Percentiles rank a stretch among this genome's conserved stretches.
phyloP scores from a whole-genome alignment of 2,329 filamentous ascomycete genomes.

The Colletotrichum truncatum region DNA sequence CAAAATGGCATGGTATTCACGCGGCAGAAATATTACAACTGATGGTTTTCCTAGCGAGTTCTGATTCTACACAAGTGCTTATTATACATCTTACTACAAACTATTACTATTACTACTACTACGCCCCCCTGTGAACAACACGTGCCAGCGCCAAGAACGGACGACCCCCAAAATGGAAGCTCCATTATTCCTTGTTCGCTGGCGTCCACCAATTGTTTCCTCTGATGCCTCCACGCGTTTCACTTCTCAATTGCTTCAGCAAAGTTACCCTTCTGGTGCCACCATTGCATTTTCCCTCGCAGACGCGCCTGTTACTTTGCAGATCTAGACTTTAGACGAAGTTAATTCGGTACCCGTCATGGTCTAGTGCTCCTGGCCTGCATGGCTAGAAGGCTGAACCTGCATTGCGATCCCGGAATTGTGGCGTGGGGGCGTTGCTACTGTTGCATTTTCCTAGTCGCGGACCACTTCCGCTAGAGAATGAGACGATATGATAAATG shows the following conservation, averaged over 20 bases:
- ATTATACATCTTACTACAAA: too few relatives aligned
- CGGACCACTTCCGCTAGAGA: background rate
- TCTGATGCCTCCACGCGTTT: constrained; percentile 19
- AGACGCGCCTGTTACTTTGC: background rate
- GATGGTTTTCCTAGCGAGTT: background rate
- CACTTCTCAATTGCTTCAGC: background rate
- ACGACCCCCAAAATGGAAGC: constrained; percentile 17
- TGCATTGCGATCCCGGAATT: constrained; percentile 2
- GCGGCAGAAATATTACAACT: background rate
- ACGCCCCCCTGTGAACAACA: background rate
- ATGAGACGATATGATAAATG: constrained; percentile 25
- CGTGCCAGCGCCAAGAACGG: constrained; percentile 21
- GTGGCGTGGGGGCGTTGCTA: background rate
- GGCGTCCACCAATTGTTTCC: constrained; percentile 11
- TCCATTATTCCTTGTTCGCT: background rate
- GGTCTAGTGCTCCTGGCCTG: background rate
- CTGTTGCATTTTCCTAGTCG: background rate
- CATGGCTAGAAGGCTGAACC: constrained; percentile 2
- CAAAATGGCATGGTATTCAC: too few relatives aligned
- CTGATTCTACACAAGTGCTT: too few relatives aligned
- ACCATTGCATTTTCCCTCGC: background rate
- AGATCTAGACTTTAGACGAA: background rate
- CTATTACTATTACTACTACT: background rate
- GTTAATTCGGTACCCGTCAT: background rate
- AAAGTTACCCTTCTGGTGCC: background rate